Base-by-base conservation (phyloP, 108 stramenopile species). In the Cyclotella choctawhatcheeana region DNA sequence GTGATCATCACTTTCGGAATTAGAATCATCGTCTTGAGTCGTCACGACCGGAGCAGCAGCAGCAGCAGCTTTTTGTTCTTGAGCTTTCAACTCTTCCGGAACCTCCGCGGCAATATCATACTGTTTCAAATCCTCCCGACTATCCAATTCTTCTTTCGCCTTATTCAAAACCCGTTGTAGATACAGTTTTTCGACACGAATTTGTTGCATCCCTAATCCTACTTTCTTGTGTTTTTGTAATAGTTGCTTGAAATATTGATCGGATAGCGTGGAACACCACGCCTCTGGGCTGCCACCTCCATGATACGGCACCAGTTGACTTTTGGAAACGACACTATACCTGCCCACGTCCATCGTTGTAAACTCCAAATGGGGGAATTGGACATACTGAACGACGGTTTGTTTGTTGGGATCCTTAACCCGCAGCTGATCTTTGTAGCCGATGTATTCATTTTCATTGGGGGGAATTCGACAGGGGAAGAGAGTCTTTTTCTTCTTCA, bases 381-480 rank as follows among this genome's bases (percentile, higher is more conserved):
- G 56, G 30, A 58, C 25, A 18, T 32, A 58, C 10, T 58, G 56
- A 7, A 58, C 56, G 30, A 58, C 56, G 18, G 22, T 25, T 13
- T 31, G 56, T 32, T 30, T 26, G 14, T 12, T 0, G 0, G 56
- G 56, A 30, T 58, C 32, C 7, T 31, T 5, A 16, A 58, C 18
- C 5, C 2, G 32, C 37, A 58, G 56, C 3, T 32, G 17, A 25
- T 14, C 3, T 31, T 34, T 58, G 56, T 58, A 58, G 1, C 56
- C 56, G 29, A 58, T 58, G 31, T 58, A 58, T 18, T 58, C 56
- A 14, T 2, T 58, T 18, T 31, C 56, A 31, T 58, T 31, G 56
- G 32, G 56, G 31, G 56, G 56, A 25, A 34, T 31, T 1, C 56
- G 56, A 58, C 32, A 25, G 56, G 56, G 29, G 16, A 30, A 34